phyloP scores from a whole-genome alignment of 139 green algal species.

The Haematococcus lacustris region DNA sequence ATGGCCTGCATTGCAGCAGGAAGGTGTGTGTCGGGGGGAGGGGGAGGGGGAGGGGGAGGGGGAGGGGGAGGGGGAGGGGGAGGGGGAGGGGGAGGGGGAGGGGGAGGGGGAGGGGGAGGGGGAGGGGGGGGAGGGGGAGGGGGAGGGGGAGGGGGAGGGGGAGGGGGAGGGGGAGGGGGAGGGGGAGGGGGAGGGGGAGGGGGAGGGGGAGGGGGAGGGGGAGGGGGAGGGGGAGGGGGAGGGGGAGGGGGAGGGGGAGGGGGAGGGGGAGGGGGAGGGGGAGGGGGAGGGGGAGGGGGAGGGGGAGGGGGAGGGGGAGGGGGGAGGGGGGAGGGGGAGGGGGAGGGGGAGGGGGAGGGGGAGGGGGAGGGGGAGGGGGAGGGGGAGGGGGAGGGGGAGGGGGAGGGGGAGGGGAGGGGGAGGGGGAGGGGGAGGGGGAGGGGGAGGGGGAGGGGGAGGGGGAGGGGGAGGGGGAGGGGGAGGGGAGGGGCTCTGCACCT shows the following conservation, averaged over 20 bases:
- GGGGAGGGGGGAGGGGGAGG: neutral
- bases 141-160: neutral
- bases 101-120: neutral
- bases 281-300: too few species aligned
- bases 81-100: neutral
- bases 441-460: neutral
- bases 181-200: too few species aligned
- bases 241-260: neutral
- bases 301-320: neutral
- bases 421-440: too few species aligned
- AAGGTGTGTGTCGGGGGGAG: neutral
- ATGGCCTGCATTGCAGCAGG: conserved; percentile 26
- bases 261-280: neutral
- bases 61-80: too few species aligned
- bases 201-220: too few species aligned
- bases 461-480: neutral
- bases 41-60: neutral
- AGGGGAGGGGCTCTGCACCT: neutral
- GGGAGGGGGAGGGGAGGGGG: neutral
- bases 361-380: neutral
- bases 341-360: neutral
- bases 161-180: too few species aligned
- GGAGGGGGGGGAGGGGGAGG: neutral
- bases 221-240: neutral
- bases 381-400: too few species aligned